Percentiles rank a stretch among this genome's conserved stretches.
Conservation (phyloP, 345 rosid species). For the Pistacia integerrima region DNA sequence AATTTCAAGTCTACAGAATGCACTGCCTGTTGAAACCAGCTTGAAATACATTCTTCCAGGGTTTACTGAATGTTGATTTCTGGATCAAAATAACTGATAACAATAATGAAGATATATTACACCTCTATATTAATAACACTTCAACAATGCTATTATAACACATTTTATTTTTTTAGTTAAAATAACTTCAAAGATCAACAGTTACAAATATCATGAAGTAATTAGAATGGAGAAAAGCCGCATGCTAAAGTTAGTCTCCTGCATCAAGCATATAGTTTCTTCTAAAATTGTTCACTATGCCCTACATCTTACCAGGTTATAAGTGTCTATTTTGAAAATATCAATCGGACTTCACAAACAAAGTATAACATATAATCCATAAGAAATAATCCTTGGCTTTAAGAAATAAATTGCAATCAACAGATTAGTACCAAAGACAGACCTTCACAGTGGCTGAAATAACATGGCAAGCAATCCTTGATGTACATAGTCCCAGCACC, state of each 20-base stretch:
- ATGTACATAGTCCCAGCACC: slow-evolving; percentile 72
- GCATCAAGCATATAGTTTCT: neutral
- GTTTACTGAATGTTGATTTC: neutral
- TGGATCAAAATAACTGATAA: neutral
- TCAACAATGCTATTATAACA: neutral
- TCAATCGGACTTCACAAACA: neutral
- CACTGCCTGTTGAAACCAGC: neutral
- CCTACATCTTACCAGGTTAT: neutral
- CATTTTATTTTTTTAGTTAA: neutral
- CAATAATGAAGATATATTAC: neutral
- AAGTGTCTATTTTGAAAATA: neutral
- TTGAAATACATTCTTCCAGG: neutral
- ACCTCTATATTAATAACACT: neutral
- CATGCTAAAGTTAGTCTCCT: neutral
- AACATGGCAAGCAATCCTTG: slow-evolving; percentile 87
- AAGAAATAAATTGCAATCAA: neutral
- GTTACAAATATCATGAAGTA: neutral
- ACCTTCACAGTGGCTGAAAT: slow-evolving; percentile 92
- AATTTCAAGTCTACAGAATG: neutral
- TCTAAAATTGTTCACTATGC: neutral
- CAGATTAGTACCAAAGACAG: slow-evolving; percentile 12
- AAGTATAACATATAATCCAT: neutral
- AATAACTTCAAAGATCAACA: neutral
- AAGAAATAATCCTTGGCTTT: neutral
- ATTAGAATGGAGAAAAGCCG: neutral